These are phyloP conservation scores for Venustampulla echinocandica DNA, from an alignment of 495 filamentous ascomycete species.

Conservation along the genomic window DNA sequence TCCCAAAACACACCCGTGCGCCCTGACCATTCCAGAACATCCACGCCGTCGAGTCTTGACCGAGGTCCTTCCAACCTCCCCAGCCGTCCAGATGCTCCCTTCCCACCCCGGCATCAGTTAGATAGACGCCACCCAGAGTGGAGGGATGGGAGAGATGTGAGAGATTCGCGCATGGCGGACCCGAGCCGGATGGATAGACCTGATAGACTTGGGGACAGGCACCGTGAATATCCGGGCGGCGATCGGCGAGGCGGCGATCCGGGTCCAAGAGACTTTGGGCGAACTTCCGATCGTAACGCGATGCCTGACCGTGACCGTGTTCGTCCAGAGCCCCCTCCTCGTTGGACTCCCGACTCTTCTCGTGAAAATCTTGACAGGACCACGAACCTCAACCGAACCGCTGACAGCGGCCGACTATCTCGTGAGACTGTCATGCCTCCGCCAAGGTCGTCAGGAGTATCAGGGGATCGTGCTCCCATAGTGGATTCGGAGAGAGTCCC, in stretches of 20 bases:
- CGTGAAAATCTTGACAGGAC: slow-evolving; percentile 19
- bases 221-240: slow-evolving; percentile 21
- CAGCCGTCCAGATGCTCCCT: slow-evolving; percentile 20
- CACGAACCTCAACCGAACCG: slow-evolving; percentile 5
- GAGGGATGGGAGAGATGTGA: slow-evolving; percentile 23
- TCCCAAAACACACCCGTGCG: slow-evolving; percentile 19
- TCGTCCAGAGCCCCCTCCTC: slow-evolving; percentile 17
- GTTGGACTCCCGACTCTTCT: slow-evolving; percentile 17
- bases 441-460: slow-evolving; percentile 32
- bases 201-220: slow-evolving; percentile 24
- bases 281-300: slow-evolving; percentile 19
- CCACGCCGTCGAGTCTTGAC: slow-evolving; percentile 20
- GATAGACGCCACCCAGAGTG: slow-evolving; percentile 18
- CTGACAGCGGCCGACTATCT: slow-evolving; percentile 15
- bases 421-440: slow-evolving; percentile 17
- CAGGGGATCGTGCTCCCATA: slow-evolving; percentile 25
- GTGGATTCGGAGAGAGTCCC: slow-evolving; percentile 14
- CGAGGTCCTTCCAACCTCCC: slow-evolving; percentile 13
- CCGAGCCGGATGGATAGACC: slow-evolving; percentile 20
- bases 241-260: slow-evolving; percentile 22
- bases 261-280: slow-evolving; percentile 20
- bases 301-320: slow-evolving; percentile 13
- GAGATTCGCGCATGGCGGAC: slow-evolving; percentile 23
- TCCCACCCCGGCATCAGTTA: slow-evolving; percentile 20
- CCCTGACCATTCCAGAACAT: slow-evolving; percentile 18